Conservation (phyloP, 1,284 basidiomycete species). For the Grifola frondosa region DNA sequence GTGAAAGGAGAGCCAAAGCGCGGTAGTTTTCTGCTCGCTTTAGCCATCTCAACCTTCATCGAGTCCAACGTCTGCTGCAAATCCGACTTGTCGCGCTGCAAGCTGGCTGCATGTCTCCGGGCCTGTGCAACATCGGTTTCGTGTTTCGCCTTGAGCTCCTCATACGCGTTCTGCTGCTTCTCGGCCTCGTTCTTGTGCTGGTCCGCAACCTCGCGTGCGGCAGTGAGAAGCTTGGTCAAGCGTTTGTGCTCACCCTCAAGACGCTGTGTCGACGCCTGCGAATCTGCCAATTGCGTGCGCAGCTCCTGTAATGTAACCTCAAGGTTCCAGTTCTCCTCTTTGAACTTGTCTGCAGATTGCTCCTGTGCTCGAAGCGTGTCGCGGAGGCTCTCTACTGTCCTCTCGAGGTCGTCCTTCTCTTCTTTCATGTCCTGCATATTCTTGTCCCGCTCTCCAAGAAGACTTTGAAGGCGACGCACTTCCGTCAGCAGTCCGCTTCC, state of each 20-base stretch:
- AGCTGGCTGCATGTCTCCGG: slow-evolving; percentile 82
- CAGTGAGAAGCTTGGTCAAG: slow-evolving; percentile 72
- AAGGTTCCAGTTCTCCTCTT: slow-evolving; percentile 98
- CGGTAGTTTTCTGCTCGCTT: slow-evolving; percentile 57
- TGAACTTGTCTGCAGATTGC: slow-evolving; percentile 74
- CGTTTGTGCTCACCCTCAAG: slow-evolving; percentile 84
- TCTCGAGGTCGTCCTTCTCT: slow-evolving; percentile 83
- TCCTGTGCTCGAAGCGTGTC: slow-evolving; percentile 75
- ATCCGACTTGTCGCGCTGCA: slow-evolving; percentile 91
- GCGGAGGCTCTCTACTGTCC: slow-evolving; percentile 69
- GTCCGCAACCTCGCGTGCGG: slow-evolving; percentile 77
- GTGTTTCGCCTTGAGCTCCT: slow-evolving; percentile 86
- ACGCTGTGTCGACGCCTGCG: slow-evolving; percentile 65
- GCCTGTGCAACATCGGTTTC: slow-evolving; percentile 92
- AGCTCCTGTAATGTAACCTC: slow-evolving; percentile 92
- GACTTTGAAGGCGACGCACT: slow-evolving; percentile 83
- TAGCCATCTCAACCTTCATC: slow-evolving; percentile 67
- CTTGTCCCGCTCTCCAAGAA: slow-evolving; percentile 87
- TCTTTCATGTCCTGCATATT: slow-evolving; percentile 84
- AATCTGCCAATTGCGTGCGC: slow-evolving; percentile 66
- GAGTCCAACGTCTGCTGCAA: slow-evolving; percentile 79
- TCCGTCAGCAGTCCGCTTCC: slow-evolving; percentile 88
- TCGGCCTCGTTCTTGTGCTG: slow-evolving; percentile 87
- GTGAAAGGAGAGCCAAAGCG: slow-evolving; percentile 71
- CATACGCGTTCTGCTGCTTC: slow-evolving; percentile 60